Conservation (phyloP, 2,329 filamentous ascomycete species). For the Colletotrichum acutatum region DNA sequence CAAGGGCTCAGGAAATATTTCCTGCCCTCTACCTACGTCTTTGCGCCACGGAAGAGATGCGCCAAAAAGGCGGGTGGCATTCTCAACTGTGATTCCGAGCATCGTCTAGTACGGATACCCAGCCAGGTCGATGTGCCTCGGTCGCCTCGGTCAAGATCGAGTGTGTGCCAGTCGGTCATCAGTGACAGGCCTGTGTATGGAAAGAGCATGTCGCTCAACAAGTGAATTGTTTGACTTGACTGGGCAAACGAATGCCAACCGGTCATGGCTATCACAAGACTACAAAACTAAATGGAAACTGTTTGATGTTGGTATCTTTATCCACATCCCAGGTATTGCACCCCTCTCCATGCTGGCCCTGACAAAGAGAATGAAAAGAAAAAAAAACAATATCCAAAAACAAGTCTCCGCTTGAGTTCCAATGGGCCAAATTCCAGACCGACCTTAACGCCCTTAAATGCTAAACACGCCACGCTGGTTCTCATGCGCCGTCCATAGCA, state of each 20-base stretch:
- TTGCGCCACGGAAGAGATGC: no score
- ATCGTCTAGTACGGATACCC: not conserved
- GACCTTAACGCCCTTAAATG: slow-evolving; percentile 37
- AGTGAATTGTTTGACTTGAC: not conserved
- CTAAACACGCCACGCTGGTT: slow-evolving; percentile 24
- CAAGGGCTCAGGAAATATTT: not conserved
- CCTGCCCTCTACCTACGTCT: no score
- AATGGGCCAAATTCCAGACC: slow-evolving; percentile 1
- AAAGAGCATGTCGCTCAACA: not conserved
- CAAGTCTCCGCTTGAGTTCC: not conserved
- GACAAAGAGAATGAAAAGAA: not conserved
- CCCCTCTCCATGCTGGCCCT: slow-evolving; percentile 24
- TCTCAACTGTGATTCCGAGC: no score
- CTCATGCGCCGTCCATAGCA: slow-evolving; percentile 45
- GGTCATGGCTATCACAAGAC: not conserved
- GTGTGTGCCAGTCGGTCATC: not conserved
- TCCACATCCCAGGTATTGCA: slow-evolving; percentile 8
- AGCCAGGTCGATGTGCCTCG: no score
- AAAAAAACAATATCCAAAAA: not conserved
- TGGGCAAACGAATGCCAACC: not conserved
- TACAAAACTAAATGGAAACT: slow-evolving; percentile 3
- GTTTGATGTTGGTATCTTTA: slow-evolving; percentile 20
- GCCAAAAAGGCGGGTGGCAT: no score
- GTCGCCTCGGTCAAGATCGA: no score
- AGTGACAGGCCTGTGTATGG: not conserved